phyloP scores from a whole-genome alignment of 495 filamentous ascomycete species.

The Neurospora sp. region DNA sequence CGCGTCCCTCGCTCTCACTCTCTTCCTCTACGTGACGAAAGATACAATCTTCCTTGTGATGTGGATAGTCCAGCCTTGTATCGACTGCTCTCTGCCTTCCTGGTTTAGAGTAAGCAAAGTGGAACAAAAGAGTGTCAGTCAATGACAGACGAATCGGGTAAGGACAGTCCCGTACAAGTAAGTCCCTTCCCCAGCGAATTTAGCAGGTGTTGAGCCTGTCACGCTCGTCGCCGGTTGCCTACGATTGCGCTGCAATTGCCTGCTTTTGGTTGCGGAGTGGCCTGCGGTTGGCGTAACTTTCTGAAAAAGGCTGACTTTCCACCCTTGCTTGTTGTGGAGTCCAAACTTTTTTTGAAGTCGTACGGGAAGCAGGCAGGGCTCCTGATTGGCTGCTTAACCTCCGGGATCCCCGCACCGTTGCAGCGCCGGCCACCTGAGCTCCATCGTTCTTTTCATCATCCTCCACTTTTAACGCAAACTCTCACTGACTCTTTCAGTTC shows the following conservation, averaged over 20 bases:
- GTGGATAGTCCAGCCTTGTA: neutral
- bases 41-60: neutral
- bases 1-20: neutral
- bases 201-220: neutral
- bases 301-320: neutral
- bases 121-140: neutral
- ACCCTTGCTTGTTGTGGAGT: neutral
- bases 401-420: neutral
- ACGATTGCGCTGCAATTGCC: neutral
- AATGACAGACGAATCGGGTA: neutral
- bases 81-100: neutral
- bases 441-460: neutral
- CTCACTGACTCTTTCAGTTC: neutral
- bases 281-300: neutral
- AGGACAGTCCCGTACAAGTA: neutral
- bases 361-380: neutral
- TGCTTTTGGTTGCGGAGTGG: neutral
- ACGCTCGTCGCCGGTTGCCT: neutral
- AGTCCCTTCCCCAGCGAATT: neutral
- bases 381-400: neutral
- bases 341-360: conserved; percentile 4
- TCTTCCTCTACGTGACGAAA: neutral
- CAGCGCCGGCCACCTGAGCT: neutral
- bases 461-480: neutral
- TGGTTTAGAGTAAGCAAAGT: neutral